Conservation (phyloP, 78 protist genomes). For the Emiliania huxleyi region DNA sequence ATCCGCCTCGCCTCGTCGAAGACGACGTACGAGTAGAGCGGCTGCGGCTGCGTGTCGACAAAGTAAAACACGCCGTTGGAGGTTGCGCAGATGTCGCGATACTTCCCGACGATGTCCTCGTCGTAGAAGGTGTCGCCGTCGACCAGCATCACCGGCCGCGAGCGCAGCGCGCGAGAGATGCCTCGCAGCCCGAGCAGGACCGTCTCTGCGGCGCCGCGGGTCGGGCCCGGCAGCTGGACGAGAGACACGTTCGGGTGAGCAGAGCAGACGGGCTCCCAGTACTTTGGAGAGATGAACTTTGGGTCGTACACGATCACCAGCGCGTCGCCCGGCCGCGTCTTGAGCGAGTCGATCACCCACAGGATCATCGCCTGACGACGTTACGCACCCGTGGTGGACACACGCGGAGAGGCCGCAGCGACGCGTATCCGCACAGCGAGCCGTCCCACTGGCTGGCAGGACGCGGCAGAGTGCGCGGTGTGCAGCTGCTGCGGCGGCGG, state of each 20-base stretch:
- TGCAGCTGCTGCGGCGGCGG: too few species aligned
- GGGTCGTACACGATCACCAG: constrained; percentile 20
- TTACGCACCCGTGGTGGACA: too few species aligned
- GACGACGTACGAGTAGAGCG: neutral
- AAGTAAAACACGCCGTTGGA: neutral
- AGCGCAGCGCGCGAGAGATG: neutral
- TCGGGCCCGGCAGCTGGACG: constrained; percentile 23
- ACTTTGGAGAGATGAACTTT: neutral
- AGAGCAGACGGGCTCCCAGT: neutral
- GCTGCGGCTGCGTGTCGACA: neutral
- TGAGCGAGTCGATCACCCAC: neutral
- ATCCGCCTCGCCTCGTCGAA: neutral
- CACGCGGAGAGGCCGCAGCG: too few species aligned
- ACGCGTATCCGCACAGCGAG: too few species aligned
- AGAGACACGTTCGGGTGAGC: neutral
- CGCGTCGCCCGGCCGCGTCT: neutral
- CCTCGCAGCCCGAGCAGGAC: neutral
- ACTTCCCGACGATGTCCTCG: neutral
- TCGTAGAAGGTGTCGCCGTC: constrained; percentile 19
- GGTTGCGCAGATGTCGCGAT: neutral
- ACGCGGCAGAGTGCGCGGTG: too few species aligned
- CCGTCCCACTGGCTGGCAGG: too few species aligned
- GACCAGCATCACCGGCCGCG: constrained; percentile 10
- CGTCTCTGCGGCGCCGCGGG: constrained; percentile 30
- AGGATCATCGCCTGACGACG: constrained; percentile 17